Conservation (phyloP, 2,329 filamentous ascomycete genomes). For the Fusarium musae region DNA sequence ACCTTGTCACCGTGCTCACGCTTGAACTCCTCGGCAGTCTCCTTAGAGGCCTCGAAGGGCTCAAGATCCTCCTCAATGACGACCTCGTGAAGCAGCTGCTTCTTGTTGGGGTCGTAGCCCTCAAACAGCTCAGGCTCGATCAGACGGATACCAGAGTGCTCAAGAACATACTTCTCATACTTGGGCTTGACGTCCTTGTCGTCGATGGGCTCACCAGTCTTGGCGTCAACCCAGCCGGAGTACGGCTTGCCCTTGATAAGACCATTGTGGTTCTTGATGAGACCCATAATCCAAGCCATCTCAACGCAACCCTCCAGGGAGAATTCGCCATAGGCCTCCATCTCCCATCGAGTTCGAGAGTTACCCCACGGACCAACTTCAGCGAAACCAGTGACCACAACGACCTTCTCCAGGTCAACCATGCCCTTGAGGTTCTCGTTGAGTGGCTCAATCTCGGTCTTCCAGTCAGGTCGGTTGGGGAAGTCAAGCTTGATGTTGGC, state of each 20-base stretch:
- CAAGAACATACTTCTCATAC: slow-evolving; percentile 96
- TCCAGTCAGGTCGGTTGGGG: slow-evolving; percentile 90
- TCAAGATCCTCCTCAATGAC: slow-evolving; percentile 97
- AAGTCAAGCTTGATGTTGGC: slow-evolving; percentile 99
- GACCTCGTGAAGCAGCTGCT: slow-evolving; percentile 97
- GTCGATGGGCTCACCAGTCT: slow-evolving; percentile 93
- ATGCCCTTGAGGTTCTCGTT: slow-evolving; percentile 93
- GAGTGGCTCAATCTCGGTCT: slow-evolving; percentile 87
- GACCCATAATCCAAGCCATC: slow-evolving; percentile 99
- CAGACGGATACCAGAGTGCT: slow-evolving; percentile 95
- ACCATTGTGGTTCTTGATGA: slow-evolving; percentile 99
- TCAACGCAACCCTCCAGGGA: slow-evolving; percentile 97
- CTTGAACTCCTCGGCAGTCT: slow-evolving; percentile 97
- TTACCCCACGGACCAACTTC: slow-evolving; percentile 99
- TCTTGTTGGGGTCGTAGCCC: slow-evolving; percentile 98
- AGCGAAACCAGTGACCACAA: slow-evolving; percentile 95
- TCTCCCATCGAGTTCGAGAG: slow-evolving; percentile 97
- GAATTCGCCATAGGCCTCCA: slow-evolving; percentile 97
- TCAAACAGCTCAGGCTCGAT: slow-evolving; percentile 98
- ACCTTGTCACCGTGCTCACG: slow-evolving; percentile 97
- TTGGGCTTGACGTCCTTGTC: slow-evolving; percentile 98
- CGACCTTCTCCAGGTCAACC: slow-evolving; percentile 98
- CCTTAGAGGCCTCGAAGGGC: slow-evolving; percentile 96
- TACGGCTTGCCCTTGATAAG: slow-evolving; percentile 96
- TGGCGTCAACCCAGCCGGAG: slow-evolving; percentile 95